Evolutionary conservation across 768 basidiomycete species (phyloP).

Genomic region (Daedaleopsis sinensis): DNA sequence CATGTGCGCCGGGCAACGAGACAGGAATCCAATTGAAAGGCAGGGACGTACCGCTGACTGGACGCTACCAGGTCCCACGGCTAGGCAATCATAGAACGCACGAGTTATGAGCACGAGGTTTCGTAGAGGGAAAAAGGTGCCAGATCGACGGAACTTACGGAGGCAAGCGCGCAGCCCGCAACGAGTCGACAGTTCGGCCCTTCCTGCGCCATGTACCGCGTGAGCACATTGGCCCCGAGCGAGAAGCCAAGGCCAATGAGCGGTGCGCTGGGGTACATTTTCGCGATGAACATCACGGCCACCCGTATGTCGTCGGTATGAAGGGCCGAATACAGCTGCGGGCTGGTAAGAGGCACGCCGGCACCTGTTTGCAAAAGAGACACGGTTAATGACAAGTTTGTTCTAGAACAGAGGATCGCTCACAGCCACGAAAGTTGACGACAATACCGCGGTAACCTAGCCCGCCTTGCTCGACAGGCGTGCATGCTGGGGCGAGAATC

Average conservation of each 20-base stretch:
- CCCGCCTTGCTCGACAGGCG: conserved; percentile 75
- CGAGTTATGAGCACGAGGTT: conserved; percentile 12
- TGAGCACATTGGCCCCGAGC: conserved; percentile 89
- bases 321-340: conserved; percentile 85
- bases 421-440: conserved; percentile 92
- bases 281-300: conserved; percentile 75
- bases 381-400: background rate
- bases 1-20: background rate
- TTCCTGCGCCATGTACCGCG: conserved; percentile 88
- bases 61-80: conserved; percentile 53
- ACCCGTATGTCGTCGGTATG: conserved; percentile 89
- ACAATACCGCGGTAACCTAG: conserved; percentile 90
- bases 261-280: conserved; percentile 76
- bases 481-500: conserved; percentile 73
- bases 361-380: conserved; percentile 57
- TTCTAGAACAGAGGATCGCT: conserved; percentile 33
- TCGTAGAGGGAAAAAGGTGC: conserved; percentile 6
- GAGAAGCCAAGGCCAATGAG: conserved; percentile 91
- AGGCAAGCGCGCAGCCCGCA: conserved; percentile 71
- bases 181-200: conserved; percentile 61
- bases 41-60: conserved; percentile 24
- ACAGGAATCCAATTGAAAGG: conserved; percentile 12
- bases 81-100: conserved; percentile 28
- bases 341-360: conserved; percentile 79
- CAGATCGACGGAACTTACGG: conserved; percentile 52